These are phyloP conservation scores for Echium plantagineum DNA, from an alignment of 257 asterid genomes.

Conservation along the genomic window DNA sequence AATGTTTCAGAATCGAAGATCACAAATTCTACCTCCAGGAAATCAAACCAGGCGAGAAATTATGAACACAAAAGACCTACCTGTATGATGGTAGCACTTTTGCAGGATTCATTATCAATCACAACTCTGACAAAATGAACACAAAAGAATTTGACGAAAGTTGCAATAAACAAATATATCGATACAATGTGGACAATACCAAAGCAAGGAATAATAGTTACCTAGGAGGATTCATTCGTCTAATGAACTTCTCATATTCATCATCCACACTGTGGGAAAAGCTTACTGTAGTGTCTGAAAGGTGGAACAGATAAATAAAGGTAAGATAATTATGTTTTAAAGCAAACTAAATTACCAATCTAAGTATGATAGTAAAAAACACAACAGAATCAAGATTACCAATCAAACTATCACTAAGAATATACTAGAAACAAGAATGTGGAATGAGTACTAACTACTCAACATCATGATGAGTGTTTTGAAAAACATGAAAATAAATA, in stretches of 20 bases:
- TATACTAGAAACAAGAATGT: constrained; percentile 28
- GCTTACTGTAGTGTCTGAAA: constrained; percentile 44
- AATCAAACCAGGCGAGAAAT: constrained; percentile 9
- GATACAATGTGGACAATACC: not conserved
- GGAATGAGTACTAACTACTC: constrained; percentile 16
- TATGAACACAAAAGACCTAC: constrained; percentile 15
- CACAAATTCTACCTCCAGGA: not conserved
- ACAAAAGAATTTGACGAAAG: constrained; percentile 3
- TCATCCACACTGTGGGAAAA: constrained; percentile 72
- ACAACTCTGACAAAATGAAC: constrained; percentile 53
- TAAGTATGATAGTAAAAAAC: constrained; percentile 8
- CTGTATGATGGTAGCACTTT: constrained; percentile 81
- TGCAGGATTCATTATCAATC: constrained; percentile 82
- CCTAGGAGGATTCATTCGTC: constrained; percentile 97
- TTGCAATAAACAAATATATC: not conserved
- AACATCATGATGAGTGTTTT: constrained; percentile 9
- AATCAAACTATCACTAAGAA: constrained; percentile 38
- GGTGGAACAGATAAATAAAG: constrained; percentile 8
- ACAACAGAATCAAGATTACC: constrained; percentile 27
- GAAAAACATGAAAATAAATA: not conserved
- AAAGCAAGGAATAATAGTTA: constrained; percentile 6
- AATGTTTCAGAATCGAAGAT: not conserved
- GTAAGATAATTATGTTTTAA: constrained; percentile 10
- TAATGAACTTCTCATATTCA: constrained; percentile 75
- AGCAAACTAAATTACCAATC: constrained; percentile 10